Conservation (phyloP, 164 flowering plant species). For the Berberis vulgaris region DNA sequence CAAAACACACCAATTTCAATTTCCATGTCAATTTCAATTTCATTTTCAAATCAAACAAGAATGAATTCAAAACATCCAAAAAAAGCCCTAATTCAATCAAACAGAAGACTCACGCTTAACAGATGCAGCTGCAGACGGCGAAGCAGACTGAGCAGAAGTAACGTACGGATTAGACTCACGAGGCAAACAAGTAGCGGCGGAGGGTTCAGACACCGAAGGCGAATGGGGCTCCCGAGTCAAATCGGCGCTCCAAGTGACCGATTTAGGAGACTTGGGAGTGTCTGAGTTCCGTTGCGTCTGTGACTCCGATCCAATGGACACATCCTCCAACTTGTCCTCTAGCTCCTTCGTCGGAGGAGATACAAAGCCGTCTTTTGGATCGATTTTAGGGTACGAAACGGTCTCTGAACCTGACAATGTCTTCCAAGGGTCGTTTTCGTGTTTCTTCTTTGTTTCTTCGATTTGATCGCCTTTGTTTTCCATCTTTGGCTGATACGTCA, state of each 20-base stretch:
- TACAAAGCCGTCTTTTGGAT: constrained; percentile 20
- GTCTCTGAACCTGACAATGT: constrained; percentile 11
- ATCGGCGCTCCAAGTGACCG: constrained; percentile 12
- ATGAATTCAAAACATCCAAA: neutral
- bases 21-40: neutral
- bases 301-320: constrained; percentile 9
- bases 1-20: neutral
- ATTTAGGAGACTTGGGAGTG: neutral
- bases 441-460: constrained; percentile 3
- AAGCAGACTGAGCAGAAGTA: constrained; percentile 15
- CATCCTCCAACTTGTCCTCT: no score
- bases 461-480: constrained; percentile 7
- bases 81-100: neutral
- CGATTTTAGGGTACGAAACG: constrained; percentile 31
- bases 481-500: neutral
- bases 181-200: constrained; percentile 21
- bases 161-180: constrained; percentile 28
- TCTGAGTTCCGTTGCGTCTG: neutral
- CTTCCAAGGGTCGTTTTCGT: no score
- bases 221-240: constrained; percentile 4
- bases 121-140: constrained; percentile 13
- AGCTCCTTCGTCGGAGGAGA: constrained; percentile 4
- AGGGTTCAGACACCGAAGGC: neutral
- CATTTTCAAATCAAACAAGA: no score
- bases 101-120: constrained; percentile 21